Evolutionary conservation across 208 protist genomes (phyloP), one percentile per base, ranked within the genome.

Genomic region (Acanthamoeba royreba): DNA sequence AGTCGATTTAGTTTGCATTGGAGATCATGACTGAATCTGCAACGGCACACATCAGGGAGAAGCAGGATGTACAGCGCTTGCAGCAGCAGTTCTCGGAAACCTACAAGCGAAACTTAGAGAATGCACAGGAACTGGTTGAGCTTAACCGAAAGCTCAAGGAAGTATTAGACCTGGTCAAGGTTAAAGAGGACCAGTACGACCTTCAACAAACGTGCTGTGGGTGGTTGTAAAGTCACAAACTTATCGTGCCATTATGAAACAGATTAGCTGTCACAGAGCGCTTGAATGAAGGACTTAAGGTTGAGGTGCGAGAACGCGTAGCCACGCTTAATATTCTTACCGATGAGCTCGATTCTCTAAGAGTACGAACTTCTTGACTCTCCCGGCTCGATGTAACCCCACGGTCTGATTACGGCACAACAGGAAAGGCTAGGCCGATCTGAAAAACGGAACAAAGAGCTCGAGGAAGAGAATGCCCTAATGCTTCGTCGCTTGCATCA

Each of bases 51-150:
- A 28, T 0, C 17, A 28, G 0, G 15, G n/a, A 35, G 3, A 69
- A 69, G 28, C 31, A 33, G 2, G 46, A 72, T n/a, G 17, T 72
- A 25, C 85, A 72, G 85, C 22, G 33, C 22, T n/a, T 91, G 33
- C 85, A 91, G 43, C 85, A 91, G 55, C 52, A 91, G 28, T 53
- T 91, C 5, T 72, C 85, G 11, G 85, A 91, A 72, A 46, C n/a
- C 47, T 91, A 91, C 55, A 91, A 91, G 28, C 85, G 52, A 72
- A 91, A 91, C 85, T 91, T 53, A 25, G 85, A 66, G 38, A 91
- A 43, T 17, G 85, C 53, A 40, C 33, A 61, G 52, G 53, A 91
- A 53, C 35, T 91, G 22, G 22, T 91, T 5, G 55, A 91, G 35
- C 85, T 91, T 35, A 74, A 63, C 28, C n/a, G 55, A 11, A 42